Percentiles rank a stretch among this genome's conserved stretches.
Evolutionary conservation across 176 grass and related monocot species (phyloP).

Genomic region (Eleusine indica): DNA sequence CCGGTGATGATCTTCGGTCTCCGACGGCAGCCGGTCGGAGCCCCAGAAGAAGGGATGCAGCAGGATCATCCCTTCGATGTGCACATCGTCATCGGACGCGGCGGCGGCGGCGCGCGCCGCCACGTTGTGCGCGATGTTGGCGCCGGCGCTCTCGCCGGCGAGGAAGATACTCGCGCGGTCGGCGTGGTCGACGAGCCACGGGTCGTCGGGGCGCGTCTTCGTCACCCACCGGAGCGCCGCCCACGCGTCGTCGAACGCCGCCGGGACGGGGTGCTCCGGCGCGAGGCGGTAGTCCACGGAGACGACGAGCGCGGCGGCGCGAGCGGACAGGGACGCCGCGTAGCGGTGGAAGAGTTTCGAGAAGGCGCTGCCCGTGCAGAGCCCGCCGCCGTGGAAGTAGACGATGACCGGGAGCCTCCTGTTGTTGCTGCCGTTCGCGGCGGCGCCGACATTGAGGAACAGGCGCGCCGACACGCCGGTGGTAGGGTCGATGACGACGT

Average conservation of each 20-base stretch:
- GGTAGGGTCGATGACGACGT: not conserved
- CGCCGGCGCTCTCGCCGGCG: slow-evolving; percentile 65
- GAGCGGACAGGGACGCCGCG: not conserved
- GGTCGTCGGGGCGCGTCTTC: slow-evolving; percentile 10
- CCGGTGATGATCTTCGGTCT: not conserved
- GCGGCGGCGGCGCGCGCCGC: slow-evolving; percentile 32
- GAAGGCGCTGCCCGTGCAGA: not conserved
- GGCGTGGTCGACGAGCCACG: slow-evolving; percentile 52
- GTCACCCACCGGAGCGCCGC: slow-evolving; percentile 49
- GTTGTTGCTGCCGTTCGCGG: too few species aligned
- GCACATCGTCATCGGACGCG: too few species aligned
- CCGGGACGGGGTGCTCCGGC: slow-evolving; percentile 49
- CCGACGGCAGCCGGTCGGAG: not conserved
- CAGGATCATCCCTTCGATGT: not conserved
- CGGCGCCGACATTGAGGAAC: not conserved
- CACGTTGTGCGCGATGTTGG: slow-evolving; percentile 71
- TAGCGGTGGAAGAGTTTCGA: not conserved
- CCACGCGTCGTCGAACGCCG: slow-evolving; percentile 53
- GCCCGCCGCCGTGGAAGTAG: not conserved
- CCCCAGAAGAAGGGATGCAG: not conserved
- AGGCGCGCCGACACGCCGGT: not conserved
- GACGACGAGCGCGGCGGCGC: not conserved
- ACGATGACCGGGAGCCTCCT: not conserved
- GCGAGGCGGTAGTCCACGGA: slow-evolving; percentile 58
- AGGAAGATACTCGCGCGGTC: slow-evolving; percentile 49